These are phyloP conservation scores for Saposhnikovia divaricata DNA, from an alignment of 129 eudicot genomes.

Conservation along the genomic window DNA sequence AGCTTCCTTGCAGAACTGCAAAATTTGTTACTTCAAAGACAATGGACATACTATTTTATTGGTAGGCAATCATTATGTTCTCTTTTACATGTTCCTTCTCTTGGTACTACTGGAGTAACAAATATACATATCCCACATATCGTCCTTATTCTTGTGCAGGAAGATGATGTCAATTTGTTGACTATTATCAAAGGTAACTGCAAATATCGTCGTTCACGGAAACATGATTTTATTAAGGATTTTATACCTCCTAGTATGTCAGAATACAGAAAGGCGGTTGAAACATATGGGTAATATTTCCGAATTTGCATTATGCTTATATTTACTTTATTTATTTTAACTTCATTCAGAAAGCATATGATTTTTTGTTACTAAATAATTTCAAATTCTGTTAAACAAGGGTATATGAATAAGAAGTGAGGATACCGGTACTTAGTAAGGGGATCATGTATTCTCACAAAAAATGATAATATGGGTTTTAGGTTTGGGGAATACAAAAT, in stretches of 20 bases:
- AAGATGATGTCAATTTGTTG: conserved; percentile 79
- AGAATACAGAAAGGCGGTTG: conserved; percentile 48
- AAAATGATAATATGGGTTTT: background rate
- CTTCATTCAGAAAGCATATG: background rate
- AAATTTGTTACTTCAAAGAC: conserved; percentile 61
- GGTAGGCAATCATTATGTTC: conserved; percentile 28
- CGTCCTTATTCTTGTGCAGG: conserved; percentile 33
- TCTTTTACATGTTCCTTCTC: background rate
- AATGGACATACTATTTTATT: conserved; percentile 86
- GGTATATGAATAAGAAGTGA: background rate
- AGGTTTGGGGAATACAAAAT: background rate
- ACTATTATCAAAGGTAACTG: conserved; percentile 49
- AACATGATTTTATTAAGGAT: conserved; percentile 61
- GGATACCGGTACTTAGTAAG: background rate
- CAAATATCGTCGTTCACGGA: conserved; percentile 56
- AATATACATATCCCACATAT: background rate
- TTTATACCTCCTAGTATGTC: conserved; percentile 78
- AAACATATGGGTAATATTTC: conserved; percentile 34
- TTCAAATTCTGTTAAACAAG: background rate
- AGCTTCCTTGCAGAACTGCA: conserved; percentile 52
- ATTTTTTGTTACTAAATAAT: background rate
- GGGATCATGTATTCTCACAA: background rate
- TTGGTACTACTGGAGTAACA: background rate
- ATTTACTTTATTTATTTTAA: too few relatives aligned
- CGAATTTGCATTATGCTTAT: background rate